Percentiles rank a stretch among this genome's conserved stretches.
phyloP scores from a whole-genome alignment of 2,329 filamentous ascomycete genomes.

The Fusarium fujikuroi region DNA sequence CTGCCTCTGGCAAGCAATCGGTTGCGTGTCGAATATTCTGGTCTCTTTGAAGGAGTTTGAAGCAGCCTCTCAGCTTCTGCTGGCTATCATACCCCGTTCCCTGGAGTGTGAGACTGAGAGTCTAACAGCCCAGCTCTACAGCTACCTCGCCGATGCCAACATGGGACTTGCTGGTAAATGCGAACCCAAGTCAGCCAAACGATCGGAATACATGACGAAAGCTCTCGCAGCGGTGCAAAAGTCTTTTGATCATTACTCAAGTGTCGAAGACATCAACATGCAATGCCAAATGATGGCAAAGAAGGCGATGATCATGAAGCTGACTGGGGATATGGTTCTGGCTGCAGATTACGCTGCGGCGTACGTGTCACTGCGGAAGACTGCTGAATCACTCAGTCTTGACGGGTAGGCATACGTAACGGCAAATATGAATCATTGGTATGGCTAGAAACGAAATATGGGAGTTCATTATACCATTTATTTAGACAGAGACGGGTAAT shows the following conservation, averaged over 20 bases:
- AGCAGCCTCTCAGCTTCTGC: slow-evolving; percentile 71
- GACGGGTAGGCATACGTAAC: slow-evolving; percentile 25
- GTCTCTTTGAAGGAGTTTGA: slow-evolving; percentile 76
- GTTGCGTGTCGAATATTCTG: slow-evolving; percentile 74
- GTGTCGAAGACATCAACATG: slow-evolving; percentile 71
- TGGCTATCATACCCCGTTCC: slow-evolving; percentile 78
- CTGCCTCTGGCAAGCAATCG: slow-evolving; percentile 78
- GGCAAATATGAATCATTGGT: neutral
- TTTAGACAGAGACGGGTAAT: slow-evolving; percentile 27
- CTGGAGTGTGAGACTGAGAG: slow-evolving; percentile 75
- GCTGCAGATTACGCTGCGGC: slow-evolving; percentile 75
- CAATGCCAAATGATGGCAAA: slow-evolving; percentile 85
- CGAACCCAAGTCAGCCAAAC: slow-evolving; percentile 54
- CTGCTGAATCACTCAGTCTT: slow-evolving; percentile 46
- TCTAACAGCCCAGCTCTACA: slow-evolving; percentile 74
- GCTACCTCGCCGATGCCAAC: slow-evolving; percentile 77
- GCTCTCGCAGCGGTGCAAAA: slow-evolving; percentile 70
- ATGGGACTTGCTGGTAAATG: slow-evolving; percentile 77
- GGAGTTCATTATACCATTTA: slow-evolving; percentile 19
- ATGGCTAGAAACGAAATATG: neutral
- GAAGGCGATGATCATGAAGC: slow-evolving; percentile 80
- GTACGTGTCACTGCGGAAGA: slow-evolving; percentile 68
- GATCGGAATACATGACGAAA: slow-evolving; percentile 66
- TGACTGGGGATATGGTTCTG: slow-evolving; percentile 70
- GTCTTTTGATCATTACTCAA: slow-evolving; percentile 72